A percentile compares a stretch with the other conserved stretches of the same genome.
phyloP scores from a whole-genome alignment of 768 basidiomycete genomes.

The Lentinula sp. region DNA sequence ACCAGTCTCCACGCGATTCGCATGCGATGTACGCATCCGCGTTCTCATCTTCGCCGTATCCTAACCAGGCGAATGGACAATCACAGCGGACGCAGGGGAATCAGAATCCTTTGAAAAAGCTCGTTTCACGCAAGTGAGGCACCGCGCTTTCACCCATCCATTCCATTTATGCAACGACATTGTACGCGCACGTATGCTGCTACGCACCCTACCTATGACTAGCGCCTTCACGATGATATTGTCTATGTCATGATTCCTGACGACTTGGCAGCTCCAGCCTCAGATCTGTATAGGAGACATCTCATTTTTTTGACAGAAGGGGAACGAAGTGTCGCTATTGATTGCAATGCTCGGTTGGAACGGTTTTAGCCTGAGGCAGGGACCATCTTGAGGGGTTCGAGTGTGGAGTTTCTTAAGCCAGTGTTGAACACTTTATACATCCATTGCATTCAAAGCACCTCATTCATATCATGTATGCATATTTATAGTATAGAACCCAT shows the following conservation, averaged over 20 bases:
- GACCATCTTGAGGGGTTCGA: not conserved
- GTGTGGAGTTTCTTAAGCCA: not conserved
- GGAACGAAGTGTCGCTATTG: not conserved
- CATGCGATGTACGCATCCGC: conserved; percentile 51
- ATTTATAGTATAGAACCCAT: conserved; percentile 4
- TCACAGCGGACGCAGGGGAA: conserved; percentile 18
- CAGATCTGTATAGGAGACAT: not conserved
- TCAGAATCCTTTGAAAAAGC: conserved; percentile 25
- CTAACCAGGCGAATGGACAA: conserved; percentile 13
- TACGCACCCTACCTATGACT: not conserved
- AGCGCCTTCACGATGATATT: not conserved
- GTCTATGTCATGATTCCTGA: not conserved
- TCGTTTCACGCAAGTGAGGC: conserved; percentile 22
- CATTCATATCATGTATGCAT: conserved; percentile 4
- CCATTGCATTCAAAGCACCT: not conserved
- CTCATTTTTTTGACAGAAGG: not conserved
- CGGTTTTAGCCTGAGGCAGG: not conserved
- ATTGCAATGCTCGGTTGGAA: not conserved
- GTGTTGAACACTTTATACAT: not conserved
- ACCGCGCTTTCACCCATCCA: not conserved
- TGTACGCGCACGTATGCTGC: not conserved
- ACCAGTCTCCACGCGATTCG: conserved; percentile 55
- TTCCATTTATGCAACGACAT: not conserved
- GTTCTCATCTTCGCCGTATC: conserved; percentile 23
- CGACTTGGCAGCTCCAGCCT: not conserved